phyloP scores from a whole-genome alignment of 805 yeast species.

The Kodamaea restingae region DNA sequence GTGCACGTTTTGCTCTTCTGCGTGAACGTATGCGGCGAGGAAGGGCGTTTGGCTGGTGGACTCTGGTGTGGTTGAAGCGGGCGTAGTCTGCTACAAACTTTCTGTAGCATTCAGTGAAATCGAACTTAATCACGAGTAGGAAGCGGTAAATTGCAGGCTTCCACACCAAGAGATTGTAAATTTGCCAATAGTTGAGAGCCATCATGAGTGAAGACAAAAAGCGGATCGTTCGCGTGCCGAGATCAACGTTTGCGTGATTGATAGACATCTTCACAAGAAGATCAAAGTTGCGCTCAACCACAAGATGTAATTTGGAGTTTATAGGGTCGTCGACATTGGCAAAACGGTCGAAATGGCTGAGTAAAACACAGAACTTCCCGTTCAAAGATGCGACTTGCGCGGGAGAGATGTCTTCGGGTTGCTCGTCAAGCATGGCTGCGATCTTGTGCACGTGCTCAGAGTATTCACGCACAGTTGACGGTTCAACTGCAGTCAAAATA shows the following conservation, averaged over 20 bases:
- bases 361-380: conserved; percentile 23
- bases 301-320: conserved; percentile 27
- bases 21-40: conserved; percentile 10
- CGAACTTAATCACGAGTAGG: conserved; percentile 34
- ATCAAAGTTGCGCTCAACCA: conserved; percentile 39
- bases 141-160: conserved; percentile 42
- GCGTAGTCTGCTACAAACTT: conserved; percentile 33
- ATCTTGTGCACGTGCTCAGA: conserved; percentile 35
- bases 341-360: conserved; percentile 20
- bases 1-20: conserved; percentile 11
- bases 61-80: conserved; percentile 21
- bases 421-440: conserved; percentile 22
- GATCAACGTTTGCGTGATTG: conserved; percentile 23
- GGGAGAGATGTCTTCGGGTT: conserved; percentile 8
- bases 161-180: conserved; percentile 38
- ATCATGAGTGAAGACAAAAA: conserved; percentile 35
- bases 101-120: conserved; percentile 37
- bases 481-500: conserved; percentile 24
- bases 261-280: conserved; percentile 34
- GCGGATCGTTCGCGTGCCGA: conserved; percentile 33
- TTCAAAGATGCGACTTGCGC: conserved; percentile 18
- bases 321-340: conserved; percentile 24
- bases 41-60: conserved; percentile 15
- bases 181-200: conserved; percentile 42
- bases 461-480: conserved; percentile 32